A percentile compares a stretch with the other conserved stretches of the same genome.
Conservation (phyloP, 345 rosid species). For the Cardamine occulta region DNA sequence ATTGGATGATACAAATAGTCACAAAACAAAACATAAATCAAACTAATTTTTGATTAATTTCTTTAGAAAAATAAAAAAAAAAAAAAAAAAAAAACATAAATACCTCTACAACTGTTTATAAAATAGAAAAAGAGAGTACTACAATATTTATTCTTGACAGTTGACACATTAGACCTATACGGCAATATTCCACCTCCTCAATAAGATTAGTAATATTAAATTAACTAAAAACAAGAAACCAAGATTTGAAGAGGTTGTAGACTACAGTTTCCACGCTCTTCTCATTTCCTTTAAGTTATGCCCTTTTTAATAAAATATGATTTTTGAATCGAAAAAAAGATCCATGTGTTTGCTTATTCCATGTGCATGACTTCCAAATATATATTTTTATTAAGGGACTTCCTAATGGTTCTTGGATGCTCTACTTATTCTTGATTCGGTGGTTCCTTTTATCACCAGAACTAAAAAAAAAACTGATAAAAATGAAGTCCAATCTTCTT, state of each 20-base stretch:
- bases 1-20: not conserved
- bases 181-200: not conserved
- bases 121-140: not conserved
- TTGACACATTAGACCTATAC: not conserved
- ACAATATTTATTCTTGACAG: not conserved
- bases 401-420: conserved; percentile 20
- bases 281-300: conserved; percentile 12
- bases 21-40: not conserved
- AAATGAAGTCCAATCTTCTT: not conserved
- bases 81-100: not conserved
- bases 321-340: conserved; percentile 20
- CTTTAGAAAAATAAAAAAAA: not conserved
- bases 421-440: conserved; percentile 4
- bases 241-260: conserved; percentile 13
- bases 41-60: not conserved
- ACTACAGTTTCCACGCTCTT: conserved; percentile 30
- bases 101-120: not conserved
- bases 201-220: not conserved
- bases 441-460: not conserved
- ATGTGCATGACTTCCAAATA: conserved; percentile 42
- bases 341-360: conserved; percentile 12
- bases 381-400: not conserved
- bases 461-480: not conserved
- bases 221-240: conserved; percentile 15
- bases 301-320: not conserved